phyloP scores from a whole-genome alignment of 805 yeast species.

The Metschnikowia chrysomelidarum region DNA sequence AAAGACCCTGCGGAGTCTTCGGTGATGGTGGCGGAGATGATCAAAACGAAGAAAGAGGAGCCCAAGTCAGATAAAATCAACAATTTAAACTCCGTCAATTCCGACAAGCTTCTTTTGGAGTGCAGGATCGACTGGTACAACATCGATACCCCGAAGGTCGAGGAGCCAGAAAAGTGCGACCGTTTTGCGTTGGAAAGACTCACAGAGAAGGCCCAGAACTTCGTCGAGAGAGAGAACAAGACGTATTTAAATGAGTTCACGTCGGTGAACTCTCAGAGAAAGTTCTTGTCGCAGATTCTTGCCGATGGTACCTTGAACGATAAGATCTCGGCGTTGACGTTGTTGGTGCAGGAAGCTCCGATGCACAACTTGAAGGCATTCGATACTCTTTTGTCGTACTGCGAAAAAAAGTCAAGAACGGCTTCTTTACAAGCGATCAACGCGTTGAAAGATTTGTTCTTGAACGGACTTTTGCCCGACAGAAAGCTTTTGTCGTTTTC shows the following conservation, averaged over 20 bases:
- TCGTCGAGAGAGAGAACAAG: constrained; percentile 69
- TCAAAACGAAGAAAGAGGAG: constrained; percentile 16
- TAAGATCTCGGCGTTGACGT: constrained; percentile 91
- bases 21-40: constrained; percentile 18
- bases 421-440: constrained; percentile 89
- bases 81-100: constrained; percentile 48
- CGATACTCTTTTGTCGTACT: constrained; percentile 71
- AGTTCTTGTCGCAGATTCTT: constrained; percentile 84
- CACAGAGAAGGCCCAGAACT: constrained; percentile 60
- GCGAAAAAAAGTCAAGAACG: constrained; percentile 89
- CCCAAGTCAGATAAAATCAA: constrained; percentile 27
- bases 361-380: constrained; percentile 82
- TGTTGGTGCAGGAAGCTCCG: constrained; percentile 93
- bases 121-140: constrained; percentile 77
- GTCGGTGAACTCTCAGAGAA: constrained; percentile 74
- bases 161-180: constrained; percentile 37
- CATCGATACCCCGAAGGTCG: constrained; percentile 34
- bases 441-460: constrained; percentile 83
- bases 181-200: constrained; percentile 60
- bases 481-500: constrained; percentile 78
- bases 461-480: constrained; percentile 82
- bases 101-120: constrained; percentile 57
- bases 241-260: constrained; percentile 70
- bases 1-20: constrained; percentile 14
- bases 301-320: constrained; percentile 92